Conservation (phyloP, 2,329 filamentous ascomycete species). For the Fusarium illudens region DNA sequence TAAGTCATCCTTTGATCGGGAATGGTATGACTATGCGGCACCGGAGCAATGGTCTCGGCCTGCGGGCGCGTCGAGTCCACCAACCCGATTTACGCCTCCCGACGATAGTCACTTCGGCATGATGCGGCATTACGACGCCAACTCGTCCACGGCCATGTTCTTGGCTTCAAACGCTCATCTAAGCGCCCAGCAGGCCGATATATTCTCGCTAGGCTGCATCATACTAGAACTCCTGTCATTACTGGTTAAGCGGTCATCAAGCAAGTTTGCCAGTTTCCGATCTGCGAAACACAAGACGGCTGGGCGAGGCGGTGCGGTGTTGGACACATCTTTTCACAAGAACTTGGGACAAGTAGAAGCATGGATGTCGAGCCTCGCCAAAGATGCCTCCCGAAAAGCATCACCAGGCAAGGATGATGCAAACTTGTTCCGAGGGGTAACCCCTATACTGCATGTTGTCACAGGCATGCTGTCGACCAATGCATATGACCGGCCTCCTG, state of each 20-base stretch:
- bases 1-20: slow-evolving; percentile 67
- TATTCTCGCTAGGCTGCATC: slow-evolving; percentile 78
- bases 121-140: slow-evolving; percentile 42
- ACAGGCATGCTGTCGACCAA: slow-evolving; percentile 63
- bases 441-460: slow-evolving; percentile 61
- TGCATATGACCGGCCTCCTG: slow-evolving; percentile 62
- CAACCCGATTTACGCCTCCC: slow-evolving; percentile 48
- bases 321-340: slow-evolving; percentile 76
- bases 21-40: slow-evolving; percentile 76
- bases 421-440: slow-evolving; percentile 59
- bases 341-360: slow-evolving; percentile 73
- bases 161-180: slow-evolving; percentile 54
- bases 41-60: slow-evolving; percentile 70
- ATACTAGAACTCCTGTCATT: slow-evolving; percentile 77
- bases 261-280: slow-evolving; percentile 72
- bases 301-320: slow-evolving; percentile 66
- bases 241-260: slow-evolving; percentile 71
- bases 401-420: slow-evolving; percentile 50
- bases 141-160: slow-evolving; percentile 46
- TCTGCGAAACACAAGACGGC: slow-evolving; percentile 69
- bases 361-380: slow-evolving; percentile 71
- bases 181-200: slow-evolving; percentile 68
- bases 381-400: slow-evolving; percentile 63
- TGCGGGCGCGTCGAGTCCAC: slow-evolving; percentile 46
- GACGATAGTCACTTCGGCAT: slow-evolving; percentile 50